Conservation (phyloP, 371 early-diverging fungal species). For the Apophysomyces ossiformis region DNA sequence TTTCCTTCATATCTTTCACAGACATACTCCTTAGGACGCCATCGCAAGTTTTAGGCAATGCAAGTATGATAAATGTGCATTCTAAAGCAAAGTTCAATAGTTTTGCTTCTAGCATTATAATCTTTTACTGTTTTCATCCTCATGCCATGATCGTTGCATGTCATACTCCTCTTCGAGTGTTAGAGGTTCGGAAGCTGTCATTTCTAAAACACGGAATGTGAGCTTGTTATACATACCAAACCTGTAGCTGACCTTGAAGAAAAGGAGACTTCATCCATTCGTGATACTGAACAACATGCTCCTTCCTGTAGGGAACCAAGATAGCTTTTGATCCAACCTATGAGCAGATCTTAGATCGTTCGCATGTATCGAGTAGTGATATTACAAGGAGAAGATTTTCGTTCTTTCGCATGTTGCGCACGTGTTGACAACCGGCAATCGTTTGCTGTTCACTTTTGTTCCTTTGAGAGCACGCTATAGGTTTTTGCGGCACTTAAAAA, state of each 20-base stretch:
- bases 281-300: conserved; percentile 89
- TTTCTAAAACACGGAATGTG: conserved; percentile 54
- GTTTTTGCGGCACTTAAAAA: too few species aligned
- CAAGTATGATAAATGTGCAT: conserved; percentile 75
- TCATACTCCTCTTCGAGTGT: conserved; percentile 90
- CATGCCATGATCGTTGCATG: conserved; percentile 91
- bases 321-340: conserved; percentile 70
- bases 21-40: conserved; percentile 28
- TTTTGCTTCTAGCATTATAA: not conserved
- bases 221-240: not conserved
- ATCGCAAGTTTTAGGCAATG: conserved; percentile 28
- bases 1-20: conserved; percentile 40
- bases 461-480: not conserved
- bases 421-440: not conserved
- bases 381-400: conserved; percentile 44
- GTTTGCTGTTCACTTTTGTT: conserved; percentile 5
- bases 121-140: conserved; percentile 77
- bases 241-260: conserved; percentile 62
- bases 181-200: conserved; percentile 94
- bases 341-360: conserved; percentile 18
- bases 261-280: conserved; percentile 94
- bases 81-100: conserved; percentile 35
- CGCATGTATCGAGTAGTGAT: conserved; percentile 19
- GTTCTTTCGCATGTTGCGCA: conserved; percentile 33
- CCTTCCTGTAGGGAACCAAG: conserved; percentile 84